Percentiles rank a stretch among this genome's conserved stretches.
phyloP scores from a whole-genome alignment of 352 stramenopile genomes.

The Phytophthora crassamura region DNA sequence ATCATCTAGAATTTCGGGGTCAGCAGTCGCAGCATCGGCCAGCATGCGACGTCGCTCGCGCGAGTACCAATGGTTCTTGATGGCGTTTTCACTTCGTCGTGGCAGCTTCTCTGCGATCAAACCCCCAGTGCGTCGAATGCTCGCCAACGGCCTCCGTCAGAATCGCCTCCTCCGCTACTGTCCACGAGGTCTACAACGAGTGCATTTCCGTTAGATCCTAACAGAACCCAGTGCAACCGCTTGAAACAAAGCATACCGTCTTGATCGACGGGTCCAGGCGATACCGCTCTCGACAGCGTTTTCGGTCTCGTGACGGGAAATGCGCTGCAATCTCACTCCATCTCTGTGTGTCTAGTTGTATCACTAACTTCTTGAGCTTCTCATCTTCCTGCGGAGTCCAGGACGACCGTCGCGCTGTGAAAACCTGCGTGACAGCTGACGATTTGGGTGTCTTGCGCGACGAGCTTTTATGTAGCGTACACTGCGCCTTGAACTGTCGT shows the following conservation, averaged over 20 bases:
- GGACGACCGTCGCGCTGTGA: conserved; percentile 20
- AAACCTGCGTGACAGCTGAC: conserved; percentile 3
- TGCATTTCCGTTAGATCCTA: background rate
- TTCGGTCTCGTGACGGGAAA: conserved; percentile 60
- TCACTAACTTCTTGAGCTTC: conserved; percentile 52
- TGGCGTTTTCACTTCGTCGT: conserved; percentile 59
- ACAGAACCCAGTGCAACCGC: background rate
- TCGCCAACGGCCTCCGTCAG: conserved; percentile 31
- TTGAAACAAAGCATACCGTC: conserved; percentile 32
- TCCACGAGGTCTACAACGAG: conserved; percentile 56
- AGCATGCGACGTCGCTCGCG: conserved; percentile 33
- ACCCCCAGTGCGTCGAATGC: conserved; percentile 53
- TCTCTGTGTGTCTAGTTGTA: conserved; percentile 29
- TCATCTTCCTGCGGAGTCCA: conserved; percentile 64
- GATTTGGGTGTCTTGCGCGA: background rate
- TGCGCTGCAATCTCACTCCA: conserved; percentile 52
- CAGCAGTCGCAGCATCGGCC: background rate
- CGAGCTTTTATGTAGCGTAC: background rate
- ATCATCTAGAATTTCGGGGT: background rate
- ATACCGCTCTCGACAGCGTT: conserved; percentile 78
- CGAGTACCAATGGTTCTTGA: conserved; percentile 77
- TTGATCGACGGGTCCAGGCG: conserved; percentile 57
- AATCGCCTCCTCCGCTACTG: conserved; percentile 47
- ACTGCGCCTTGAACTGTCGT: background rate
- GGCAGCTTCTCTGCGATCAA: conserved; percentile 53